Conservation (phyloP, 1,139 yeast genomes). For the Lodderomyces parapsilosis region DNA sequence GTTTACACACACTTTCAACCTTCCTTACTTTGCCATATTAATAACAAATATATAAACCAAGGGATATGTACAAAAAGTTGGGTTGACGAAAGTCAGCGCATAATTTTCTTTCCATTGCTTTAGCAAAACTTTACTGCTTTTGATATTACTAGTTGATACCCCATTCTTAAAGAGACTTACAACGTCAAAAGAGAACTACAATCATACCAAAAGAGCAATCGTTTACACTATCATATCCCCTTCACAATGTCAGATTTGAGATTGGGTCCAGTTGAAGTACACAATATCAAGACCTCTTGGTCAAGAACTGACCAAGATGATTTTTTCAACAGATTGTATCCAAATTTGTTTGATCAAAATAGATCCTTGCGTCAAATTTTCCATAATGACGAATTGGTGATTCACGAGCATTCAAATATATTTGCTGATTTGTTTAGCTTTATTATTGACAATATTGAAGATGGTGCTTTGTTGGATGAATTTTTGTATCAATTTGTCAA, state of each 20-base stretch:
- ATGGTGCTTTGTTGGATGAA: conserved; percentile 28
- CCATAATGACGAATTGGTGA: conserved; percentile 20
- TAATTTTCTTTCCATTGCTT: not conserved
- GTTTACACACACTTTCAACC: not conserved
- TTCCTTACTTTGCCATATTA: conserved; percentile 5
- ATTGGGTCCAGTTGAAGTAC: conserved; percentile 13
- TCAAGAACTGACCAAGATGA: conserved; percentile 26
- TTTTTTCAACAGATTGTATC: conserved; percentile 32
- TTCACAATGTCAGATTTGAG: conserved; percentile 14
- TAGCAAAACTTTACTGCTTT: not conserved
- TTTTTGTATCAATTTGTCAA: conserved; percentile 34
- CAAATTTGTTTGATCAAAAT: conserved; percentile 35
- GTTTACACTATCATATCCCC: not conserved
- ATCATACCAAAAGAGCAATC: not conserved
- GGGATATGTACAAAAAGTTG: not conserved
- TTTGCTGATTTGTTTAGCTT: conserved; percentile 40
- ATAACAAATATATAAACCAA: conserved; percentile 5
- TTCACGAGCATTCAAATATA: conserved; percentile 31
- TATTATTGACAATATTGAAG: conserved; percentile 31
- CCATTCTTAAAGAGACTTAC: not conserved
- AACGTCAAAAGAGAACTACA: not conserved
- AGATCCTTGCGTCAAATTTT: conserved; percentile 27
- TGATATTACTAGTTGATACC: not conserved
- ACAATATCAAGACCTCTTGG: conserved; percentile 32
- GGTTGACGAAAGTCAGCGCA: not conserved